Evolutionary conservation across 495 filamentous ascomycete species (phyloP).

Genomic region (Penicillium dipodomyicola): DNA sequence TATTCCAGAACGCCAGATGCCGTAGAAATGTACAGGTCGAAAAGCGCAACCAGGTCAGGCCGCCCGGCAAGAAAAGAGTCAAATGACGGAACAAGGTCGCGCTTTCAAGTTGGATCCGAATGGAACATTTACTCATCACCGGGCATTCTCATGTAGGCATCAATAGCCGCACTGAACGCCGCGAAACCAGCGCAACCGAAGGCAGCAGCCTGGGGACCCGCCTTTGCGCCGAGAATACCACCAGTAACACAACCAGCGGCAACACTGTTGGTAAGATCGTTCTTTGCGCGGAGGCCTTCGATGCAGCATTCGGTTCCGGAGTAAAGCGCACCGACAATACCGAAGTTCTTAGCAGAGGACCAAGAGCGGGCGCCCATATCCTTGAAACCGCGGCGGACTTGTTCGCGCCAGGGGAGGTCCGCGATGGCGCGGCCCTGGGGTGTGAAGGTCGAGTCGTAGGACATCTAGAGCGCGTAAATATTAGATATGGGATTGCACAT

Average conservation of each 20-base stretch:
- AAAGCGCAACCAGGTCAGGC: constrained; percentile 1
- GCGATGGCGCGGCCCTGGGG: constrained; percentile 60
- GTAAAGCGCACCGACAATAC: constrained; percentile 84
- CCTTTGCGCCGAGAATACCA: constrained; percentile 76
- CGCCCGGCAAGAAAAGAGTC: background rate
- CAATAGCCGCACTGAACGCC: constrained; percentile 92
- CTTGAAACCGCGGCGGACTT: constrained; percentile 79
- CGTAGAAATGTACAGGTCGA: constrained; percentile 23
- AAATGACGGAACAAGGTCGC: background rate
- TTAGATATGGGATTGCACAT: constrained; percentile 2
- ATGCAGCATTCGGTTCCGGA: constrained; percentile 93
- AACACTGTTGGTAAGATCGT: constrained; percentile 86
- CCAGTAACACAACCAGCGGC: constrained; percentile 89
- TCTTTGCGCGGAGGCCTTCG: constrained; percentile 86
- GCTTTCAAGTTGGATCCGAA: background rate
- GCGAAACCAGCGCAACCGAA: constrained; percentile 93
- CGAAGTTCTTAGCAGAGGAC: constrained; percentile 92
- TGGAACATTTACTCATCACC: constrained; percentile 27
- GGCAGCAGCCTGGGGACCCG: constrained; percentile 85
- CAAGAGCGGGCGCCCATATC: constrained; percentile 88
- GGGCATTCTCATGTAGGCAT: constrained; percentile 79
- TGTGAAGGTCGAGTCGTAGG: constrained; percentile 79
- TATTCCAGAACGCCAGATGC: constrained; percentile 27
- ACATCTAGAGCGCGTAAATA: constrained; percentile 59
- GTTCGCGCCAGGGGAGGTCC: constrained; percentile 75